Evolutionary conservation across 2,329 filamentous ascomycete species (phyloP), one percentile per base, ranked within the genome.

Genomic region (Beauveria australis): DNA sequence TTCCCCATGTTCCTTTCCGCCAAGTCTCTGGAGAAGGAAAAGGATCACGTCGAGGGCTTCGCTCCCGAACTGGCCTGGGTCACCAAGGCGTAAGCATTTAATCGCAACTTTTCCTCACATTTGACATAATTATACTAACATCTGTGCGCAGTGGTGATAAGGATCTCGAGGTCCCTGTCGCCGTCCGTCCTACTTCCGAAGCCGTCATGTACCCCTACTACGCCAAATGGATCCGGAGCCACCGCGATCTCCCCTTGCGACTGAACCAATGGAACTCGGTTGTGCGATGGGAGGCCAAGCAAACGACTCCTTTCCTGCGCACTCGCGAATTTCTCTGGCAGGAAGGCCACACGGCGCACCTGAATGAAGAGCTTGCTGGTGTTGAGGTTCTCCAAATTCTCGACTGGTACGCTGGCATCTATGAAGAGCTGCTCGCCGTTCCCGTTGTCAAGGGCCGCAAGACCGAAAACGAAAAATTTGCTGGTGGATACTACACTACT

Each of bases 11-110:
- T 97, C 77, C 85, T 99, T 66, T 96, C 91, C 19, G 81, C 90
- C 71, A 95, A 95, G 76, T 95, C 95, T 46, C 78, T 99, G 65
- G 82, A 85, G 72, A 84, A 84, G 73, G 92, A 97, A 76, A 97
- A 97, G 82, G 90, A 94, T 70, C 94, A 99, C 74, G 89, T 99
- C 64, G 93, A 99, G 75, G 94, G 94, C n/a, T 99, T 99, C 74
- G 94, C 94, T 57, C 92, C 94, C 40, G 90, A 94, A 75, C 83
- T 94, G 66, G 90, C 90, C 61, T 94, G 90, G 90, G 90, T 94
- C 30, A 94, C 90, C 57, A 90, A 91, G 75, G 89, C 88, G 81
- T 88, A 75, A 76, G 83, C 79, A 33, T 19, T 22, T 55, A 46
- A 61, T 37, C 22, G n/a, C 3, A 30, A 16, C 19, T 3, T 16